phyloP scores from a whole-genome alignment of 495 filamentous ascomycete species.

The Diplogelasinospora grovesii region DNA sequence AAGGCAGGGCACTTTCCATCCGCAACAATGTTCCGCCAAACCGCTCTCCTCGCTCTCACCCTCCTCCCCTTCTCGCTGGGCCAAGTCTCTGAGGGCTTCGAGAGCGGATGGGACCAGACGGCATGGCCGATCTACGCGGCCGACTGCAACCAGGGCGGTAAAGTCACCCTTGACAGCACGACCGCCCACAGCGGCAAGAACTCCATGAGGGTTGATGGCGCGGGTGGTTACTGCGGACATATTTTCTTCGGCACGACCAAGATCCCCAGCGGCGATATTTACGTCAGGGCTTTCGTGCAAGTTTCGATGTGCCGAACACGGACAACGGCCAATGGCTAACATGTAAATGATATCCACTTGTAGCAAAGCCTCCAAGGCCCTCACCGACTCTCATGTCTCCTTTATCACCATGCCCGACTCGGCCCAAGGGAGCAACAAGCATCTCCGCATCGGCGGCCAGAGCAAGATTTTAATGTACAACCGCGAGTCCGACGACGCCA shows the following conservation, averaged over 20 bases:
- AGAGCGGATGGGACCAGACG: conserved; percentile 45
- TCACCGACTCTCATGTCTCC: conserved; percentile 48
- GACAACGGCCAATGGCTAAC: too few species aligned
- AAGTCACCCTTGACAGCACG: conserved; percentile 44
- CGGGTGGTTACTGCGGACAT: conserved; percentile 52
- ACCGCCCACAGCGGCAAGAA: conserved; percentile 49
- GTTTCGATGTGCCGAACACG: conserved; percentile 21
- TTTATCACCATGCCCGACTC: conserved; percentile 58
- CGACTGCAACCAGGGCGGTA: conserved; percentile 52
- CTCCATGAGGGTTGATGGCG: conserved; percentile 46
- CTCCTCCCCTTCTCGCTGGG: conserved; percentile 39
- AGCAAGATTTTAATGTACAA: conserved; percentile 54
- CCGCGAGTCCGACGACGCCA: conserved; percentile 55
- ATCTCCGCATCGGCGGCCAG: conserved; percentile 54
- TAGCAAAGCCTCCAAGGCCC: conserved; percentile 47
- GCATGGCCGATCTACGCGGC: conserved; percentile 50
- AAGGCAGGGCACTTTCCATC: neutral
- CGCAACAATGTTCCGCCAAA: conserved; percentile 38
- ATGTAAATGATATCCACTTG: conserved; percentile 18
- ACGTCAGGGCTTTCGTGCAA: conserved; percentile 48
- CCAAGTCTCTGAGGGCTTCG: conserved; percentile 48
- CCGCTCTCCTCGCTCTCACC: conserved; percentile 39
- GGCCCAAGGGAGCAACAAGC: conserved; percentile 45
- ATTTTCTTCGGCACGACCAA: conserved; percentile 53
- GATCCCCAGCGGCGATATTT: conserved; percentile 49